These are phyloP conservation scores for Fusarium mangiferae DNA, from an alignment of 2,329 filamentous ascomycete genomes.

Conservation along the genomic window DNA sequence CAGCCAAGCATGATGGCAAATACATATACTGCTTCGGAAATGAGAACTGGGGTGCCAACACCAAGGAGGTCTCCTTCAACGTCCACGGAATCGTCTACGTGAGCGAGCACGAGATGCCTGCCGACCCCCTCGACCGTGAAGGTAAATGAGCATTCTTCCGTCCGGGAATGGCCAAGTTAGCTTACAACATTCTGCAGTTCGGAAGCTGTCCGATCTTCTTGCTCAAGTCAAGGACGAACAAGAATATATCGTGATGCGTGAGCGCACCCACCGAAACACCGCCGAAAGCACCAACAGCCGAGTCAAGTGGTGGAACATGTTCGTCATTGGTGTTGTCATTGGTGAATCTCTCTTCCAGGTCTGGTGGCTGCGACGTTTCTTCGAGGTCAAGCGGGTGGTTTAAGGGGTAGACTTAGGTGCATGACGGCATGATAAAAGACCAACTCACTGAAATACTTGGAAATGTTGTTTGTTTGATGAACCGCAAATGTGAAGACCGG, in stretches of 20 bases:
- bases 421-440: constrained; percentile 12
- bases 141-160: constrained; percentile 62
- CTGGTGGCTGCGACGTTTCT: constrained; percentile 99
- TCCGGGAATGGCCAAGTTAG: not conserved
- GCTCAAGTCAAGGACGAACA: constrained; percentile 97
- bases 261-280: constrained; percentile 97
- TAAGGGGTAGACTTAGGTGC: constrained; percentile 47
- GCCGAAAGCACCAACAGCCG: constrained; percentile 97
- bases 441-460: not conserved
- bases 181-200: constrained; percentile 64
- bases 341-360: constrained; percentile 98
- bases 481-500: constrained; percentile 23
- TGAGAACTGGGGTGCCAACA: constrained; percentile 95
- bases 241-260: constrained; percentile 93
- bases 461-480: constrained; percentile 31
- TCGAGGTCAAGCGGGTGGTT: constrained; percentile 81
- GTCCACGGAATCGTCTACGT: constrained; percentile 99
- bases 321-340: constrained; percentile 88
- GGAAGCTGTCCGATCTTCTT: constrained; percentile 83
- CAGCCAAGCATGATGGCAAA: constrained; percentile 84
- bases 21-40: constrained; percentile 99
- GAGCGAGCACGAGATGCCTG: constrained; percentile 82
- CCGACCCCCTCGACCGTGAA: constrained; percentile 91
- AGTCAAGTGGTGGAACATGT: constrained; percentile 99
- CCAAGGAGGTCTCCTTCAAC: constrained; percentile 99